Conservation (phyloP, 768 basidiomycete genomes). For the Chalciporus pseudorubinellus region DNA sequence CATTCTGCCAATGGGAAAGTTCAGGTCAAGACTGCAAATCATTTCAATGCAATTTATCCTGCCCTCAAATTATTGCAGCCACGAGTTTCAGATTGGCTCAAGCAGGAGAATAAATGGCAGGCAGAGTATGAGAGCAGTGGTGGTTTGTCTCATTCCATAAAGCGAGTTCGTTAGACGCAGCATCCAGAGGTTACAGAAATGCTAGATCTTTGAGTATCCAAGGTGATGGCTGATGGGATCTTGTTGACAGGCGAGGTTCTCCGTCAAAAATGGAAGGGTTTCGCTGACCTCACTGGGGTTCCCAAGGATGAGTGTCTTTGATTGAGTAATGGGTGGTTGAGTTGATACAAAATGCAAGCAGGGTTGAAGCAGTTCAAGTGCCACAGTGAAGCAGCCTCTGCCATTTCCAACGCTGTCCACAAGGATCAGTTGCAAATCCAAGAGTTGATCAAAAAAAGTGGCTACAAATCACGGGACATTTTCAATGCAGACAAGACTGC, state of each 20-base stretch:
- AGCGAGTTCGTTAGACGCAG: constrained; percentile 21
- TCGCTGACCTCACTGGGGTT: constrained; percentile 33
- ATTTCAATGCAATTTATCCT: constrained; percentile 33
- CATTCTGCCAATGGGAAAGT: constrained; percentile 31
- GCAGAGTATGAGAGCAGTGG: constrained; percentile 9
- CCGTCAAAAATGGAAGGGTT: constrained; percentile 32
- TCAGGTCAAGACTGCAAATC: constrained; percentile 31
- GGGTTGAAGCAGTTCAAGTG: background rate
- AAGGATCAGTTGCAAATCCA: constrained; percentile 24
- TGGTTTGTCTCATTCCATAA: background rate
- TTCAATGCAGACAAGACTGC: constrained; percentile 40
- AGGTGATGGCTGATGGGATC: constrained; percentile 22
- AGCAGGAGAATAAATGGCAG: constrained; percentile 13
- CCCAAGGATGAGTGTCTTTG: constrained; percentile 26
- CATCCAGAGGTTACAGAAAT: constrained; percentile 36
- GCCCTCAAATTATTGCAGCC: constrained; percentile 36
- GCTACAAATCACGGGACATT: constrained; percentile 28
- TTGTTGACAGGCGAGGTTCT: constrained; percentile 21
- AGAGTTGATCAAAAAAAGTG: constrained; percentile 26
- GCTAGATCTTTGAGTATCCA: constrained; percentile 37
- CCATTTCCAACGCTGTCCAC: constrained; percentile 19
- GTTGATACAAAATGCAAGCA: background rate
- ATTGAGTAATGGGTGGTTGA: too few species aligned
- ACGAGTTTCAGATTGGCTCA: constrained; percentile 29
- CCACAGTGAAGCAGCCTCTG: constrained; percentile 38